A percentile compares a stretch with the other conserved stretches of the same genome.
Conservation (phyloP, 2,329 filamentous ascomycete genomes). For the Epichloe aotearoae region DNA sequence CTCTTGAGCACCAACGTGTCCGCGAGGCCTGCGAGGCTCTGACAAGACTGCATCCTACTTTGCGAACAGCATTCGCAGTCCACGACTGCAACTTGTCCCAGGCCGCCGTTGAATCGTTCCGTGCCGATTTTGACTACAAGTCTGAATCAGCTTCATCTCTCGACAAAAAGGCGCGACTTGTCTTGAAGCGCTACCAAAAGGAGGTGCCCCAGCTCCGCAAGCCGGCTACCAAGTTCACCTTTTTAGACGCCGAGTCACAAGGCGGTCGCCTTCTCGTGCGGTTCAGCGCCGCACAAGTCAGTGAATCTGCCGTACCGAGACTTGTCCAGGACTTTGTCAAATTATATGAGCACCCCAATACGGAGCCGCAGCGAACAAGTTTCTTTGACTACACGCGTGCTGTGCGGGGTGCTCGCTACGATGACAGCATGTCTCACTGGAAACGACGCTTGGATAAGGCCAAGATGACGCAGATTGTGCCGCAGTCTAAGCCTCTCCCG, state of each 20-base stretch:
- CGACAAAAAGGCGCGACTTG: constrained; percentile 23
- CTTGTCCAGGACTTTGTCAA: constrained; percentile 35
- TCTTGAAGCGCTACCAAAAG: constrained; percentile 29
- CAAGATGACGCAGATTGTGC: constrained; percentile 31
- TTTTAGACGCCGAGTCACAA: constrained; percentile 33
- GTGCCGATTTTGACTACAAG: constrained; percentile 30
- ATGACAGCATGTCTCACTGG: constrained; percentile 33
- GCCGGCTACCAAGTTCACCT: constrained; percentile 36
- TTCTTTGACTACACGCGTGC: constrained; percentile 36
- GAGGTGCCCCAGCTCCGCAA: constrained; percentile 25
- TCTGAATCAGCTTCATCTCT: constrained; percentile 28
- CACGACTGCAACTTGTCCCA: constrained; percentile 35
- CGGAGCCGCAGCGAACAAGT: constrained; percentile 23
- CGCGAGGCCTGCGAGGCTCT: constrained; percentile 33
- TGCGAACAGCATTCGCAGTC: constrained; percentile 40
- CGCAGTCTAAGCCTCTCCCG: constrained; percentile 26
- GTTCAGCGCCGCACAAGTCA: constrained; percentile 36
- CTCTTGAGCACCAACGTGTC: constrained; percentile 27
- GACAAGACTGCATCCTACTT: constrained; percentile 32
- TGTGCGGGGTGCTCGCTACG: constrained; percentile 21
- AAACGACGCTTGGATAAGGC: constrained; percentile 29
- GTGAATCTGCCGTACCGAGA: constrained; percentile 30
- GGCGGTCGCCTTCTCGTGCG: constrained; percentile 35
- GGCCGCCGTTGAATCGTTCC: constrained; percentile 29
- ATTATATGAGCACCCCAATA: constrained; percentile 28